A percentile compares a stretch with the other conserved stretches of the same genome.
Evolutionary conservation across 2,329 filamentous ascomycete genomes (phyloP).

Genomic region (Pseudogymnoascus sp.): DNA sequence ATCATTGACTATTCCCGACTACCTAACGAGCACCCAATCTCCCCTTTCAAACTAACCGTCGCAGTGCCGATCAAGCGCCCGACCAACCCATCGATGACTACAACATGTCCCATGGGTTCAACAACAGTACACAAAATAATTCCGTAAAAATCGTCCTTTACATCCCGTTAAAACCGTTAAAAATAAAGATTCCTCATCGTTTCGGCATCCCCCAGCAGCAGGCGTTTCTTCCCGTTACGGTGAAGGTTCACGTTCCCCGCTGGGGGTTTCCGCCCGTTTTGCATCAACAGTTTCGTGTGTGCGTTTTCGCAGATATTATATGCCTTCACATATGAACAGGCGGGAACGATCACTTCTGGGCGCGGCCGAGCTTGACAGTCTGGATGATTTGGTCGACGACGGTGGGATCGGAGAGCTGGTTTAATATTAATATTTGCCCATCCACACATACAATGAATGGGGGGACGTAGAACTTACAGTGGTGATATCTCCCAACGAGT

Average conservation of each 20-base stretch:
- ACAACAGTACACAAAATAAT: neutral
- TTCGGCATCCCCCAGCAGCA: neutral
- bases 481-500: constrained; percentile 86
- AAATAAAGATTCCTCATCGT: neutral
- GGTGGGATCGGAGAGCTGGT: constrained; percentile 74
- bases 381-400: constrained; percentile 87
- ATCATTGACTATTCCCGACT: neutral
- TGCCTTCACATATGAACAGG: neutral
- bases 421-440: constrained; percentile 11
- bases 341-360: neutral
- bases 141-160: neutral
- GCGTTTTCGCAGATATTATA: neutral
- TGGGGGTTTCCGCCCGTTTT: neutral
- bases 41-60: neutral
- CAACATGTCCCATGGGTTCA: neutral
- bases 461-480: constrained; percentile 47
- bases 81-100: neutral
- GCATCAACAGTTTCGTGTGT: neutral
- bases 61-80: neutral
- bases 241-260: neutral
- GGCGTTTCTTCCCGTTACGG: neutral
- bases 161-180: neutral
- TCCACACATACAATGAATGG: neutral
- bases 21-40: neutral
- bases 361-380: constrained; percentile 40